A percentile compares a stretch with the other conserved stretches of the same genome.
phyloP scores from a whole-genome alignment of 2,329 filamentous ascomycete genomes.

The Aspergillus alliaceus region DNA sequence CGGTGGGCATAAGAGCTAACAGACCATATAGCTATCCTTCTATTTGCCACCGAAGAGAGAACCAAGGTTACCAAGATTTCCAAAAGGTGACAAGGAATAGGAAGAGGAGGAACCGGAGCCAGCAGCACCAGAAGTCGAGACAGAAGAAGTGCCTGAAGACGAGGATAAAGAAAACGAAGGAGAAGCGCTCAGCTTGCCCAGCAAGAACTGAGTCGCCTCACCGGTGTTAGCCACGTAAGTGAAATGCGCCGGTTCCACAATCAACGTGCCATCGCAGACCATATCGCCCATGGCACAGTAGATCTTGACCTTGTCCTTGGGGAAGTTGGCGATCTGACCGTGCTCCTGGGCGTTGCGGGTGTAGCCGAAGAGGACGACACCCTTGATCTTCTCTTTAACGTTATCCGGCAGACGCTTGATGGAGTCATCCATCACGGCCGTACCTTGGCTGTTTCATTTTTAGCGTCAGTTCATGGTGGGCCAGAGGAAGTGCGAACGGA shows the following conservation, averaged over 20 bases:
- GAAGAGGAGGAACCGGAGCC: neutral
- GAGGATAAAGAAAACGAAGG: neutral
- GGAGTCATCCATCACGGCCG: slow-evolving; percentile 45
- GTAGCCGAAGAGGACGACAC: slow-evolving; percentile 45
- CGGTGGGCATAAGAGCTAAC: no score
- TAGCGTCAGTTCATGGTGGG: neutral
- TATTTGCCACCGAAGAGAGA: neutral
- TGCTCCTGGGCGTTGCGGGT: slow-evolving; percentile 44
- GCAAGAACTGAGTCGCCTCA: slow-evolving; percentile 28
- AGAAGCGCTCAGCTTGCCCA: slow-evolving; percentile 18
- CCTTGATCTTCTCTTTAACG: slow-evolving; percentile 35
- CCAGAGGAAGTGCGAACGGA: no score
- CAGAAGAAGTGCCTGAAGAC: neutral
- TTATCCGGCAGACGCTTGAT: slow-evolving; percentile 35
- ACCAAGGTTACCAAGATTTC: neutral
- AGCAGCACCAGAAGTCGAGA: neutral
- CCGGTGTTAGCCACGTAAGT: slow-evolving; percentile 34
- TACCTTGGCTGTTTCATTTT: slow-evolving; percentile 35
- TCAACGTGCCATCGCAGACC: slow-evolving; percentile 50
- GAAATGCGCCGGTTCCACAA: slow-evolving; percentile 40
- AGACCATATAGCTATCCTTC: no score
- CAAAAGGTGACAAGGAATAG: neutral
- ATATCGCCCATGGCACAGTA: slow-evolving; percentile 50
- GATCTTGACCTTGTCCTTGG: slow-evolving; percentile 46
- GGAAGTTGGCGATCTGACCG: slow-evolving; percentile 42